Base-by-base conservation (phyloP, 2,329 filamentous ascomycete species). In the Aureobasidium vineae region DNA sequence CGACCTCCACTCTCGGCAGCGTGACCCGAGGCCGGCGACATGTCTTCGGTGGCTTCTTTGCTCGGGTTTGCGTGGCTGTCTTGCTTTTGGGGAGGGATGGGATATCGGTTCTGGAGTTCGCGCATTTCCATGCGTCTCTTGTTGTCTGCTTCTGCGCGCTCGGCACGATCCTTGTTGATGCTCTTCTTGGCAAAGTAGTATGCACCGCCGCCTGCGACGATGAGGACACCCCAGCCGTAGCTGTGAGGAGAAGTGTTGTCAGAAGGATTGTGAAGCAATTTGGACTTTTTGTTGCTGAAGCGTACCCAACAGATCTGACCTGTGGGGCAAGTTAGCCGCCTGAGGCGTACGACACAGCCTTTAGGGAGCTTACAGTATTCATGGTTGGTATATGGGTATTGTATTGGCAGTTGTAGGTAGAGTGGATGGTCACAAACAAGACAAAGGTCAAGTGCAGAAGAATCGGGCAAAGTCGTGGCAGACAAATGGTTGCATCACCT, bases 171-270 rank as follows among this genome's bases (percentile, higher is more conserved):
- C 72, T 90, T 90, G 76, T 97, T 97, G 84, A 99, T 96, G 77
- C 88, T 89, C 75, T 87, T 85, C 84, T 99, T 99, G 70, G 95
- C 95, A 77, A 97, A 97, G 82, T 91, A 92, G 83, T 98, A 99
- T 74, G 94, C 92, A 70, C 89, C 91, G 70, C 87, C 95, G 75
- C 94, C 95, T 71, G 93, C 92, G 72, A 90, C 83, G 76, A 93
- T 95, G 65, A 98, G 85, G 59, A 92, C 85, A 72, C 91, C 93
- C 95, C 92, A 97, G 75, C 95, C 95, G 75, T 94, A 81, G 90
- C 92, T 96, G 68, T 67, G 59, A 43, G 41, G 26, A 16, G 41
- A 45, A 36, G 45, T 61, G 28, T 38, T 8, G 50, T 40, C 59
- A 49, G 49, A 33, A 23, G 28, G 21, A 8, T 53, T 36, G 49